Evolutionary conservation across 2,329 filamentous ascomycete species (phyloP).

Genomic region (Zymoseptoria ardabiliae): DNA sequence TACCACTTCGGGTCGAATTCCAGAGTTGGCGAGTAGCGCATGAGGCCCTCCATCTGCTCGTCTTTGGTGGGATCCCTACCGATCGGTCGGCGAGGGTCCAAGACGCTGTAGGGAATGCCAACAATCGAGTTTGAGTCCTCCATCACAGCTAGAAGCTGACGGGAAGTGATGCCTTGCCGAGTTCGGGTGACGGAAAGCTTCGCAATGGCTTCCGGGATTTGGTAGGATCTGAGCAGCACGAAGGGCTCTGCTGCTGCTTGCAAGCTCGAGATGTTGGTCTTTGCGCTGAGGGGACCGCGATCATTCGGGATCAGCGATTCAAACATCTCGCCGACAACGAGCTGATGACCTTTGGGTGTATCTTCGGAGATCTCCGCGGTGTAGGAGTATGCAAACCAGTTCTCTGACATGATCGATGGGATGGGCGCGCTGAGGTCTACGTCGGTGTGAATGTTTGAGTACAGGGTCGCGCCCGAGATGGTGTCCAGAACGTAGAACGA

Average conservation of each 20-base stretch:
- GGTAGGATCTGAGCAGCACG: constrained; percentile 70
- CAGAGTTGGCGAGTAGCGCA: constrained; percentile 66
- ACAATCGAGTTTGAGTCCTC: constrained; percentile 66
- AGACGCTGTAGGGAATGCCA: constrained; percentile 66
- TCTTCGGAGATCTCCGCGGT: constrained; percentile 46
- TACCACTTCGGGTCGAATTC: constrained; percentile 77
- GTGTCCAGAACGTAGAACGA: constrained; percentile 78
- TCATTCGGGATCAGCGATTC: constrained; percentile 79
- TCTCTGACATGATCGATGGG: constrained; percentile 75
- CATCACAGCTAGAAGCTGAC: constrained; percentile 72
- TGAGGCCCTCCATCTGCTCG: constrained; percentile 77
- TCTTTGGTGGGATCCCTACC: constrained; percentile 72
- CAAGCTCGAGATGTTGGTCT: constrained; percentile 70
- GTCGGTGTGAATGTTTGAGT: constrained; percentile 61
- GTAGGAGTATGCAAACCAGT: constrained; percentile 89
- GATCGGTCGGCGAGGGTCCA: constrained; percentile 81
- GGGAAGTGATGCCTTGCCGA: constrained; percentile 79
- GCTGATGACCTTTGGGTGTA: constrained; percentile 70
- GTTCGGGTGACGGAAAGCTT: constrained; percentile 81
- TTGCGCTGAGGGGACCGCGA: constrained; percentile 66
- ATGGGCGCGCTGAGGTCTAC: constrained; percentile 70
- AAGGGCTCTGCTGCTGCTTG: constrained; percentile 61
- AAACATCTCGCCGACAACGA: constrained; percentile 81
- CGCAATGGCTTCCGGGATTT: constrained; percentile 71
- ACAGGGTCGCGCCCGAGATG: constrained; percentile 72